Evolutionary conservation across 2,329 filamentous ascomycete genomes (phyloP).

Genomic region (Venturia effusa): DNA sequence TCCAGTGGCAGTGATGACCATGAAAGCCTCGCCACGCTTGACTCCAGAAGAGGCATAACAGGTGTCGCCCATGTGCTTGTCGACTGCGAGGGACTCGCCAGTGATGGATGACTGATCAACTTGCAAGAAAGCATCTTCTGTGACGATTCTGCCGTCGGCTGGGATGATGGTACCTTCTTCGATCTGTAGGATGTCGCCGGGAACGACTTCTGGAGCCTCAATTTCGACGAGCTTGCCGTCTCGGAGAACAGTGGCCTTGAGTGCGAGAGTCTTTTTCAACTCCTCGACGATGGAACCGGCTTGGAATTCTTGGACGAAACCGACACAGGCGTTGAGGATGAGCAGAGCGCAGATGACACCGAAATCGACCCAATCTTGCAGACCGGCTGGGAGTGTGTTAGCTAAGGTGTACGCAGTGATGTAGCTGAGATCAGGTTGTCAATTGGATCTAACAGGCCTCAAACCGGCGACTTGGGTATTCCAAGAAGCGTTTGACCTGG

Average conservation of each 20-base stretch:
- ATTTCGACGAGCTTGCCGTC: constrained; percentile 68
- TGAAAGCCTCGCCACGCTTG: constrained; percentile 80
- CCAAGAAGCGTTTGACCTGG: background rate
- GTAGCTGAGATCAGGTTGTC: background rate
- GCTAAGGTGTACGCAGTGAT: background rate
- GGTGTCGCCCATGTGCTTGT: constrained; percentile 72
- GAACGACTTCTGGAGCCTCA: constrained; percentile 73
- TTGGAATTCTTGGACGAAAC: constrained; percentile 84
- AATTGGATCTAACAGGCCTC: background rate
- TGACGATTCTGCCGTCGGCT: constrained; percentile 77
- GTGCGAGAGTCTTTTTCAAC: constrained; percentile 78
- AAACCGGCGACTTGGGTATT: background rate
- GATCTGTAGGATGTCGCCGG: constrained; percentile 80
- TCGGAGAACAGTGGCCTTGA: constrained; percentile 80
- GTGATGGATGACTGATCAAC: constrained; percentile 89
- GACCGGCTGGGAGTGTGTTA: constrained; percentile 61
- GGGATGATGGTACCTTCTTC: constrained; percentile 89
- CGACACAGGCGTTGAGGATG: constrained; percentile 72
- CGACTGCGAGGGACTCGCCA: constrained; percentile 81
- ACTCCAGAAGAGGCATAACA: constrained; percentile 80
- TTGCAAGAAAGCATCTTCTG: constrained; percentile 74
- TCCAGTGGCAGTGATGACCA: constrained; percentile 74
- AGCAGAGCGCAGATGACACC: constrained; percentile 73
- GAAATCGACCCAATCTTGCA: constrained; percentile 86
- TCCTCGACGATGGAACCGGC: constrained; percentile 85